These are phyloP conservation scores for Euclidium syriacum DNA, from an alignment of 345 rosid genomes.

Conservation along the genomic window DNA sequence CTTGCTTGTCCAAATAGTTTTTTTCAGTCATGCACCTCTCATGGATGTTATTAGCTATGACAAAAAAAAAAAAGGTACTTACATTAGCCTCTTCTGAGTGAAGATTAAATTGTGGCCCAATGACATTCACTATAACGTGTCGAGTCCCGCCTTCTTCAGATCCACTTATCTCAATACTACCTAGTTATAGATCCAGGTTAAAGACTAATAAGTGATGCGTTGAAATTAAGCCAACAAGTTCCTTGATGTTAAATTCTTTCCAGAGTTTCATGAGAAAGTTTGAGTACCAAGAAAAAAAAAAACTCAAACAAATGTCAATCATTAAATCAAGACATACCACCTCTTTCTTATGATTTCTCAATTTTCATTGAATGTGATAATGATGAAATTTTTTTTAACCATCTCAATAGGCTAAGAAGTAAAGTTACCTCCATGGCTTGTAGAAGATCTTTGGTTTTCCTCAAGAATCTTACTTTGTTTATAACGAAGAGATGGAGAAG, in stretches of 20 bases:
- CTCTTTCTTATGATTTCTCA: constrained; percentile 42
- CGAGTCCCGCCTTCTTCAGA: constrained; percentile 76
- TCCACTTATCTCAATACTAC: constrained; percentile 49
- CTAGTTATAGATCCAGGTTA: constrained; percentile 33
- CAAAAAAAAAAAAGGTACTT: constrained; percentile 36
- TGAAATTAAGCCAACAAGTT: not conserved
- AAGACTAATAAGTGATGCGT: constrained; percentile 6
- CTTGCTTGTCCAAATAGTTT: not conserved
- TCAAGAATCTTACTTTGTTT: constrained; percentile 76
- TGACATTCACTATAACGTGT: constrained; percentile 92
- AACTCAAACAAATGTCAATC: not conserved
- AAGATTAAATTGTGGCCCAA: constrained; percentile 97
- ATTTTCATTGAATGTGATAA: constrained; percentile 38
- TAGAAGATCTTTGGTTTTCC: constrained; percentile 51
- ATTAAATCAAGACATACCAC: constrained; percentile 40
- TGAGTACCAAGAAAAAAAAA: not conserved
- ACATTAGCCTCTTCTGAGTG: constrained; percentile 98
- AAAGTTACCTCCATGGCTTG: constrained; percentile 34
- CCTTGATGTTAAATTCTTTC: not conserved
- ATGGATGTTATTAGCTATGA: not conserved
- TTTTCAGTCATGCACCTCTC: not conserved
- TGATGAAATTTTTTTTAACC: constrained; percentile 38
- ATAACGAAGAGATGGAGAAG: constrained; percentile 92
- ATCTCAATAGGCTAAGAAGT: constrained; percentile 41
- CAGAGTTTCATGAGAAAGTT: too few species aligned